phyloP scores from a whole-genome alignment of 2,329 filamentous ascomycete species.

The Beauveria sp. region DNA sequence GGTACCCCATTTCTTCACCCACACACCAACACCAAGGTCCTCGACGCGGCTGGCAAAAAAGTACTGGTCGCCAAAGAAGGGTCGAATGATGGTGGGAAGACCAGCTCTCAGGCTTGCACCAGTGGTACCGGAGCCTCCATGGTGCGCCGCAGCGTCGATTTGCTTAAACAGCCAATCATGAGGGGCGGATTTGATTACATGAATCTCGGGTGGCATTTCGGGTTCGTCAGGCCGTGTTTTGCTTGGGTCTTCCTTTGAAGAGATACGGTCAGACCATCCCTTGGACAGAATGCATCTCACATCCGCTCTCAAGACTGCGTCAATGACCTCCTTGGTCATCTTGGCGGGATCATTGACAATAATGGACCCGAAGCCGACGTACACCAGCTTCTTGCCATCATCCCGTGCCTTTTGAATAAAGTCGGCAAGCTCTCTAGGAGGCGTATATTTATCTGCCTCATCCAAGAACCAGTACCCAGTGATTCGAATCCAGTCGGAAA shows the following conservation, averaged over 20 bases:
- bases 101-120: slow-evolving; percentile 87
- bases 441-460: slow-evolving; percentile 62
- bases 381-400: slow-evolving; percentile 87
- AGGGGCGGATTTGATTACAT: slow-evolving; percentile 81
- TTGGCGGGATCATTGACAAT: slow-evolving; percentile 84
- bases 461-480: slow-evolving; percentile 98
- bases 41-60: slow-evolving; percentile 90
- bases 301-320: slow-evolving; percentile 83
- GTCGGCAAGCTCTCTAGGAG: slow-evolving; percentile 63
- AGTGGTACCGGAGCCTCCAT: slow-evolving; percentile 90
- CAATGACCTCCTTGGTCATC: slow-evolving; percentile 86
- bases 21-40: slow-evolving; percentile 86
- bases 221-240: slow-evolving; percentile 51
- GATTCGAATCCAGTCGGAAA: slow-evolving; percentile 93
- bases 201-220: slow-evolving; percentile 70
- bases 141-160: slow-evolving; percentile 89
- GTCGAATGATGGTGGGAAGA: slow-evolving; percentile 87
- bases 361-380: slow-evolving; percentile 95
- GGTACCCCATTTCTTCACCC: slow-evolving; percentile 83
- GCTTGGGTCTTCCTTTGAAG: slow-evolving; percentile 36
- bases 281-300: slow-evolving; percentile 93
- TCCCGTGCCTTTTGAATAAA: slow-evolving; percentile 79
- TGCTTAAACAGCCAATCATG: slow-evolving; percentile 96
- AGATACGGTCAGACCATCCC: slow-evolving; percentile 82
- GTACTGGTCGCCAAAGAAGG: slow-evolving; percentile 97